Base-by-base conservation (phyloP, 345 rosid genomes). In the Dipteronia sinensis region DNA sequence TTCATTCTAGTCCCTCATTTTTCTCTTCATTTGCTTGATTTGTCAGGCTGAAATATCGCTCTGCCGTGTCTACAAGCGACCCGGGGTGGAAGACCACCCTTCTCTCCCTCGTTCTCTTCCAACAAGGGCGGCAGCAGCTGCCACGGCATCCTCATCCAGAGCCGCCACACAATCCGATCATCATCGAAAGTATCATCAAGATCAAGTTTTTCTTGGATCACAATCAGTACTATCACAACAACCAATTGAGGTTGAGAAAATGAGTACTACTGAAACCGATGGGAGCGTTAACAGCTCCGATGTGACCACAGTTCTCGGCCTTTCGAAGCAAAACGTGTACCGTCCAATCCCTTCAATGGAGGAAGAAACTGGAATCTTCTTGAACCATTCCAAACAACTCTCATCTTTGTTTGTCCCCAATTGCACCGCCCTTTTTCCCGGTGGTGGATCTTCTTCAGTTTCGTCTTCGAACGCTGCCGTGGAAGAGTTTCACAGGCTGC, bases 21-120 rank as follows among this genome's bases (percentile, higher is more conserved):
- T 65, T 69, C 73, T 25, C 19, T 61, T 8, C 46, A 67, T 64
- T 65, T 59, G 31, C 34, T 40, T 55, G 12, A 1, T 15, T 20
- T 67, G 0, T 56, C 23, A 93, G 98, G 89, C 89, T 16, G 99
- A 95, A 84, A 95, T 91, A 81, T 95, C 99, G 0, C 89, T 95
- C 49, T 95, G 99, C 75, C 93, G 99, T 3, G 99, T 95, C 27
- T 95, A 95, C 91, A 95, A 93, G 82, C 87, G 99, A 76, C 86
- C 97, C 31, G 99, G 99, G 77, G 96, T 95, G 1, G 99, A 93
- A 82, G 99, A 95, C 79, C 94, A 91, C 76, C 94, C 94, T 9
- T 91, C 97, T 1, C 85, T 93, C 19, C 97, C 96, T 20, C 97
- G 97, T 31, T 83, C 88, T 16, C 83, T 87, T 65, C 85, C 92